Base-by-base conservation (phyloP, 345 rosid species). In the Ceriops tagal region DNA sequence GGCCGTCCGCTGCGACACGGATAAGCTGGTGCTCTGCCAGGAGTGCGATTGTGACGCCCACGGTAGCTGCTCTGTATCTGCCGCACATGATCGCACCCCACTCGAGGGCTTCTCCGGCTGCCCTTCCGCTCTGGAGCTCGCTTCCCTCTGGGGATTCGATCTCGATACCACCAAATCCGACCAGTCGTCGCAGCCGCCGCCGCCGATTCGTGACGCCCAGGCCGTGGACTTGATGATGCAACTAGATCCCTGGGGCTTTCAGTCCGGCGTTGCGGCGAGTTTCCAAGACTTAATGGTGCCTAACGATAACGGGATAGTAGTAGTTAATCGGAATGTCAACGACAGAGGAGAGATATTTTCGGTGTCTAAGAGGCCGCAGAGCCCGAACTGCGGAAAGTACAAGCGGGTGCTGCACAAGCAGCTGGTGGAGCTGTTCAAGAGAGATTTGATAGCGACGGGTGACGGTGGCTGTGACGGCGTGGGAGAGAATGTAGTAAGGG, bases 11-110 rank as follows among this genome's bases (percentile, higher is more conserved):
- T 88, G 93, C 46, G 73, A 73, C 16, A 88, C 93, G 5, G 93
- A 91, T 55, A 84, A 83, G 65, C 74, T 87, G 60, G 74, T 80
- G 24, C 79, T 87, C 5, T 91, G 96, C 64, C 89, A 82, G 32
- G 90, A 87, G 66, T 88, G 93, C 61, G 96, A 87, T 57, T 82
- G 80, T 84, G 93, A 88, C 58, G 88, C 85, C 0, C 96, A 87
- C 46, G 90, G 86, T 3, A 84, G 87, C 75, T 88, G 90, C 27
- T 84, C 92, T 0, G 84, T 82, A 16, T 86, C 96, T 43, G 85
- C 85, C 53, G 59, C 92, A 0, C 93, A 90, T 69, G 89, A 85
- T 62, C 92, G 92, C 5, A 35, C 78, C 47, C 83, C 78, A 1
- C 47, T 85, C 1, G 90, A 91, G 58, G 93, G 92, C 0, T 87